Percentiles rank a stretch among this genome's conserved stretches.
phyloP scores from a whole-genome alignment of 1,284 basidiomycete genomes.

The Coniferiporia sulphurascens region DNA sequence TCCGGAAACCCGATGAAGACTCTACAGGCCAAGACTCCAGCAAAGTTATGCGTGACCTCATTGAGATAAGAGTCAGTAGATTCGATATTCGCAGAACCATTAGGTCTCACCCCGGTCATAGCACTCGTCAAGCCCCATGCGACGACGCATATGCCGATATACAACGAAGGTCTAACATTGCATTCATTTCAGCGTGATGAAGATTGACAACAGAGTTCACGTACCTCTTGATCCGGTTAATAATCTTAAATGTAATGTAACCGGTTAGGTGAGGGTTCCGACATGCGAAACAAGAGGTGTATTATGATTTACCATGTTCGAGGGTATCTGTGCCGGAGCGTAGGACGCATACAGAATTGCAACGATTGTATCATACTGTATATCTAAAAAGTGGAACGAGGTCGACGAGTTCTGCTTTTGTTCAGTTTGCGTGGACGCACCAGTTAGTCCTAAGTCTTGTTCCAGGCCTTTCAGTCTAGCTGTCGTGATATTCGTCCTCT shows the following conservation, averaged over 20 bases:
- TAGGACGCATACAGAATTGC: conserved; percentile 59
- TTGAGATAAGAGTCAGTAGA: background rate
- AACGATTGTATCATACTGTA: conserved; percentile 56
- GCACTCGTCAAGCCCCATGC: conserved; percentile 25
- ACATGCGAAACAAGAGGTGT: background rate
- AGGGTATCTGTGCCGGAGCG: conserved; percentile 58
- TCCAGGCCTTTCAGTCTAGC: conserved; percentile 59
- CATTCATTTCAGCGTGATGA: background rate
- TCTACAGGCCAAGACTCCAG: conserved; percentile 23
- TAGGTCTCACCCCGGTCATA: conserved; percentile 20
- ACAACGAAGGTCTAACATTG: conserved; percentile 22
- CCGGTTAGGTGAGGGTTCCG: background rate
- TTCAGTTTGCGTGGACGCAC: conserved; percentile 25
- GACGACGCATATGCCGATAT: conserved; percentile 24
- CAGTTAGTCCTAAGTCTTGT: conserved; percentile 47
- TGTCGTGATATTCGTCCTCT: conserved; percentile 59
- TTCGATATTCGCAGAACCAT: background rate
- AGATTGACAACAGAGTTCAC: background rate
- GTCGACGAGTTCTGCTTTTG: too few species aligned
- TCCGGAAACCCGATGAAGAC: conserved; percentile 26
- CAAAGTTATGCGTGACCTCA: conserved; percentile 23
- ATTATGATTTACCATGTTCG: conserved; percentile 48
- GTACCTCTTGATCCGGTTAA: conserved; percentile 49
- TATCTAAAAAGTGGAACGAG: conserved; percentile 32
- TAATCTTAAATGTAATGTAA: conserved; percentile 32